These are phyloP conservation scores for Paraphoma chrysanthemicola DNA, from an alignment of 2,329 filamentous ascomycete genomes.

Conservation along the genomic window DNA sequence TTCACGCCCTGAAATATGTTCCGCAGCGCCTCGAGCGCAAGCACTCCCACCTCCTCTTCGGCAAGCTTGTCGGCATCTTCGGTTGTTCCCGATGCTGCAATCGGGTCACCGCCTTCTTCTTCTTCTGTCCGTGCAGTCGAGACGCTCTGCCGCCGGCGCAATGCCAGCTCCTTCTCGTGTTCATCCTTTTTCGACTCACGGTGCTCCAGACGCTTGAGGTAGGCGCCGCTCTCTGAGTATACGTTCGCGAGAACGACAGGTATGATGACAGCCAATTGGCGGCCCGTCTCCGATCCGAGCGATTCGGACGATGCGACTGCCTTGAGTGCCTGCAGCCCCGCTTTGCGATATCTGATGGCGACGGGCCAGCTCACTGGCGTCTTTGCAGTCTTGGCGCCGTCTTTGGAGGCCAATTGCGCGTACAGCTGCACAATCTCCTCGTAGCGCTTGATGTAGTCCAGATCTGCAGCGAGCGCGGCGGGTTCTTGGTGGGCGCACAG, in stretches of 20 bases:
- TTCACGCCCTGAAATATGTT: constrained; percentile 85
- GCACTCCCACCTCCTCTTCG: constrained; percentile 84
- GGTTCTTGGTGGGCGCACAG: constrained; percentile 91
- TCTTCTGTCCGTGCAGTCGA: constrained; percentile 78
- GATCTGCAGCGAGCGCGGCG: constrained; percentile 83
- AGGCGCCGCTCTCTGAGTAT: constrained; percentile 74
- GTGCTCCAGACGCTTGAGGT: constrained; percentile 72
- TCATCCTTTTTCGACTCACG: constrained; percentile 73
- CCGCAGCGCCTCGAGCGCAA: constrained; percentile 86
- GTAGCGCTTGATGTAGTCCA: constrained; percentile 82
- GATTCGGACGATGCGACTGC: constrained; percentile 82
- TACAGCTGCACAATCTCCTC: constrained; percentile 82
- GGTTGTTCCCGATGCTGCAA: constrained; percentile 78
- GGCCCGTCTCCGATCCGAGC: constrained; percentile 74
- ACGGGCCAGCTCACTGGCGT: constrained; percentile 72
- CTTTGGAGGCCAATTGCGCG: constrained; percentile 77
- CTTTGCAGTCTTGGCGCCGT: constrained; percentile 48
- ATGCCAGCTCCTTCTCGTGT: constrained; percentile 67
- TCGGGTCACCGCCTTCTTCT: constrained; percentile 69
- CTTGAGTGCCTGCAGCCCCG: constrained; percentile 73
- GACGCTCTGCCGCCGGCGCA: constrained; percentile 76
- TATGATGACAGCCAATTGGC: constrained; percentile 79
- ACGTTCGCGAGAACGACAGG: constrained; percentile 88
- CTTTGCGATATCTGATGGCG: constrained; percentile 67
- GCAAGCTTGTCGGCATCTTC: constrained; percentile 88